Evolutionary conservation across 768 basidiomycete genomes (phyloP), one percentile per base, ranked within the genome.

Genomic region (Fibroporia radiculosa): DNA sequence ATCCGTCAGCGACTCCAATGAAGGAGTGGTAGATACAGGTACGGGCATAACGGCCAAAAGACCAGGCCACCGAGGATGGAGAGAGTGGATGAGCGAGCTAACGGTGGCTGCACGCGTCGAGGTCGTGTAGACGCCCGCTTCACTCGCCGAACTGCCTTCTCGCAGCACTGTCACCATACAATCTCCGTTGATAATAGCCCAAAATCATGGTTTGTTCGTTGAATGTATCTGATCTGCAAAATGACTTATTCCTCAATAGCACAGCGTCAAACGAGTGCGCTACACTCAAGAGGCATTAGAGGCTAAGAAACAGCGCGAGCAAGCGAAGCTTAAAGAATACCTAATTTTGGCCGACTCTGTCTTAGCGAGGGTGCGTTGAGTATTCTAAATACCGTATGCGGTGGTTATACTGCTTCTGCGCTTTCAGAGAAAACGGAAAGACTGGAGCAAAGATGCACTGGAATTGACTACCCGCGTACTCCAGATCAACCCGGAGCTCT

Each of bases 401-500:
- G 53, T 22, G 53, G 18, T 29, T 25, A 47, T 40, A 23, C 29
- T 40, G 25, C 40, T 19, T 44, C 36, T 25, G 13, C 22, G 25
- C 31, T 19, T 23, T 40, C 59, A 97, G 93, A 91, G 85, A 69
- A 75, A 74, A 51, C 56, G 16, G 0, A 63, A 68, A 42, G 86
- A 89, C 47, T 89, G 76, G 74, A 78, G 80, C 48, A 60, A 64
- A 23, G 83, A 84, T n/a, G 79, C 89, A 0, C 77, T 97, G 27
- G 70, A 75, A n/a, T 65, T 84, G 32, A 95, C 93, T 1, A 81
- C 82, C 13, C 71, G 69, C 22, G 62, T 97, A 19, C 77, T 99
- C 7, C 78, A 80, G 41, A 55, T 85, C 32, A 98, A 97, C 58
- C 93, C 95, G 2, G 96, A 99, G 64, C 92, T 92, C 59, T 96